Percentiles rank a stretch among this genome's conserved stretches.
Conservation (phyloP, 73 alveolate species). For the Tetrahymena malaccensis region DNA sequence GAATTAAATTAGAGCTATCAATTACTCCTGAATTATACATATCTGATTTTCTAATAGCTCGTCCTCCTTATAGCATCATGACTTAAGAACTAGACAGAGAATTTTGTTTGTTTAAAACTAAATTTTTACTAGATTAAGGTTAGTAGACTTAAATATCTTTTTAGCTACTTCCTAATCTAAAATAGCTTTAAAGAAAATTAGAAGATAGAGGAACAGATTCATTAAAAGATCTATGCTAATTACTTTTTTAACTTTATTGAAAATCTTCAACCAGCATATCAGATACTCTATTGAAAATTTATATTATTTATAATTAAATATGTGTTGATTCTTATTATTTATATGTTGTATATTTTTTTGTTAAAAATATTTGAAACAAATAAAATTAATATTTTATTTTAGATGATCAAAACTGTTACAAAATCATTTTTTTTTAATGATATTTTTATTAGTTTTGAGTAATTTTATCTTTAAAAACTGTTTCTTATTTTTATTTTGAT, state of each 20-base stretch:
- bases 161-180: neutral
- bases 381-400: no score
- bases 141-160: neutral
- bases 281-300: neutral
- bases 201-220: neutral
- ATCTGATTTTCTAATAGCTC: neutral
- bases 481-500: no score
- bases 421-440: no score
- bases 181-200: neutral
- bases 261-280: neutral
- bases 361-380: no score
- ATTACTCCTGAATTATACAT: neutral
- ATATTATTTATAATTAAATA: no score
- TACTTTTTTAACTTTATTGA: neutral
- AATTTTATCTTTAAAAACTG: no score
- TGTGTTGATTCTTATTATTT: no score
- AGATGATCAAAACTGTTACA: no score
- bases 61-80: neutral
- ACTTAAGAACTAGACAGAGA: neutral
- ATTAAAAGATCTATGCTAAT: neutral
- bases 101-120: neutral
- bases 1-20: neutral
- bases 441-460: no score
- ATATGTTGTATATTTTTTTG: no score
- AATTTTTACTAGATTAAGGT: neutral